Evolutionary conservation across 2,329 filamentous ascomycete species (phyloP).

Genomic region (Sordariomycetes sp.): DNA sequence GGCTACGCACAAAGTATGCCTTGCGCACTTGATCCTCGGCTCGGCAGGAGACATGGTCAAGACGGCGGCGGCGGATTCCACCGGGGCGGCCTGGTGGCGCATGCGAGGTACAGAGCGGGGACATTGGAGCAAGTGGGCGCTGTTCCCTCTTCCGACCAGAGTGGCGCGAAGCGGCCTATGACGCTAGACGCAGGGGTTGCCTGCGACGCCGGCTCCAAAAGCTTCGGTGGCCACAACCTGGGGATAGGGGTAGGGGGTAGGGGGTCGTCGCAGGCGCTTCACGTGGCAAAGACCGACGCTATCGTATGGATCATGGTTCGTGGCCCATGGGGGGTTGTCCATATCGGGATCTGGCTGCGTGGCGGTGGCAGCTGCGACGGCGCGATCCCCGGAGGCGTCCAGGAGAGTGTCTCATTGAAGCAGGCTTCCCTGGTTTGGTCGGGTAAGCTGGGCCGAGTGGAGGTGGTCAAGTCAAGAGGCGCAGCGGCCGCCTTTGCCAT

Average conservation of each 20-base stretch:
- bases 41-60: background rate
- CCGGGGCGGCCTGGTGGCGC: background rate
- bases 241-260: no score
- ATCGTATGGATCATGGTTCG: no score
- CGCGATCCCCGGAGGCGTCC: background rate
- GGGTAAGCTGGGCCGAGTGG: no score
- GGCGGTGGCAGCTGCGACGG: background rate
- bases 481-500: no score
- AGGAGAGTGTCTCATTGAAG: no score
- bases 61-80: background rate
- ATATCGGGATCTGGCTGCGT: background rate
- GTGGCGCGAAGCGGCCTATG: background rate
- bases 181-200: background rate
- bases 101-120: background rate
- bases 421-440: no score
- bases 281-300: background rate
- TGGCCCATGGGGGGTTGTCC: no score
- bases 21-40: background rate
- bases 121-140: background rate
- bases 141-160: background rate
- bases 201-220: background rate
- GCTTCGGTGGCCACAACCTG: background rate
- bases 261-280: background rate
- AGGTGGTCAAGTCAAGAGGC: no score
- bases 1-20: no score